phyloP scores from a whole-genome alignment of 345 rosid genomes.

The Limnanthes douglasii region DNA sequence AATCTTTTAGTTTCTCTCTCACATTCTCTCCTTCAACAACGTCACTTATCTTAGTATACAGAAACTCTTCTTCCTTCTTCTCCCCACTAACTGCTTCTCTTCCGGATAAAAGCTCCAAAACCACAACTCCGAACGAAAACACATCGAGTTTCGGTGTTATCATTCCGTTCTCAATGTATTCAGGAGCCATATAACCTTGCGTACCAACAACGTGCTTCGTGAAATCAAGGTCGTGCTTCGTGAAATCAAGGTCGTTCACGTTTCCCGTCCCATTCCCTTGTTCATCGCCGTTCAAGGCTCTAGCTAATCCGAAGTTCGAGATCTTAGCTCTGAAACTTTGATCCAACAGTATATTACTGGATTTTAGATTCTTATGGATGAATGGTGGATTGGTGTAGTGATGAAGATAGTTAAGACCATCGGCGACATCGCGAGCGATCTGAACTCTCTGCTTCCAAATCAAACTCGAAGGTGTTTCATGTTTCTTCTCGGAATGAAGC shows the following conservation, averaged over 20 bases:
- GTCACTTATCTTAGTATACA: conserved; percentile 22
- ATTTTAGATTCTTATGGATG: conserved; percentile 75
- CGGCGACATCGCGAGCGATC: conserved; percentile 52
- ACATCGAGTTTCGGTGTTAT: conserved; percentile 75
- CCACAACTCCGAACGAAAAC: conserved; percentile 68
- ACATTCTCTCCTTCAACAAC: conserved; percentile 70
- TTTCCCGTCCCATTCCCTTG: conserved; percentile 26
- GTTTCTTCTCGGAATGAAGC: conserved; percentile 27
- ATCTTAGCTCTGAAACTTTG: conserved; percentile 59
- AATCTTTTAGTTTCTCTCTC: conserved; percentile 38
- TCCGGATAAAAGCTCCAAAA: conserved; percentile 75
- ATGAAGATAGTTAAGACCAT: conserved; percentile 72
- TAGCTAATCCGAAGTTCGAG: conserved; percentile 65
- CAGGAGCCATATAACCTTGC: conserved; percentile 86
- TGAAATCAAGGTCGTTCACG: conserved; percentile 48
- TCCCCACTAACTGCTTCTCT: conserved; percentile 37
- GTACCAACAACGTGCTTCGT: conserved; percentile 79
- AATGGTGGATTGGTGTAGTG: conserved; percentile 63
- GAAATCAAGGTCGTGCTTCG: conserved; percentile 62
- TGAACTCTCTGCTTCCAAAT: conserved; percentile 83
- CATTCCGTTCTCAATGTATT: conserved; percentile 79
- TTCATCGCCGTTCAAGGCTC: conserved; percentile 26
- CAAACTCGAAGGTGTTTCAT: conserved; percentile 13
- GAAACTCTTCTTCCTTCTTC: conserved; percentile 28
- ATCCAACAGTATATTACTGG: conserved; percentile 67